A percentile compares a stretch with the other conserved stretches of the same genome.
phyloP scores from a whole-genome alignment of 108 stramenopile genomes.

The Mediolabrus comicus region DNA sequence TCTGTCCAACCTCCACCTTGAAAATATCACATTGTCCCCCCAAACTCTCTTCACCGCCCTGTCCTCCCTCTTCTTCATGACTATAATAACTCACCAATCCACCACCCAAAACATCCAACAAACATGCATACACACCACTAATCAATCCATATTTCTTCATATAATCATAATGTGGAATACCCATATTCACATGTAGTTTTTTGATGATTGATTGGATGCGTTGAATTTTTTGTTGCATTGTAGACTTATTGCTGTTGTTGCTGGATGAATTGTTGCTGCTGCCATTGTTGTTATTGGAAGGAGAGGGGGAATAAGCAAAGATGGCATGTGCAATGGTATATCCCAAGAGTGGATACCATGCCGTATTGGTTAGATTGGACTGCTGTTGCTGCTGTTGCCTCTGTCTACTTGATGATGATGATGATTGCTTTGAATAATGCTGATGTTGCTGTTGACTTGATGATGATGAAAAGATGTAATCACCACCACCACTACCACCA shows the following conservation, averaged over 20 bases:
- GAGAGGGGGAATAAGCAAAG: neutral
- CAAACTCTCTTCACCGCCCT: neutral
- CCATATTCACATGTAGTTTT: conserved; percentile 21
- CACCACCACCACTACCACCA: neutral
- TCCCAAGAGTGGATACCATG: conserved; percentile 38
- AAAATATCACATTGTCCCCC: conserved; percentile 4
- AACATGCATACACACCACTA: conserved; percentile 30
- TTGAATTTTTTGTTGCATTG: conserved; percentile 16
- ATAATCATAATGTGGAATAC: conserved; percentile 10
- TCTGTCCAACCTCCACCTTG: conserved; percentile 25
- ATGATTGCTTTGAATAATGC: neutral
- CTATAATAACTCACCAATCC: conserved; percentile 21
- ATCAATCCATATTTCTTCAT: conserved; percentile 17
- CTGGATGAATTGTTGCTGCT: no score
- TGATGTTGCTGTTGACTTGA: neutral
- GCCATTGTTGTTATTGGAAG: no score
- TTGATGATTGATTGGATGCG: neutral
- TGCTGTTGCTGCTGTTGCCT: neutral
- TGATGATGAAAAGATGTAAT: neutral
- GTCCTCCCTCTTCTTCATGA: neutral
- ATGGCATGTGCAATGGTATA: conserved; percentile 30
- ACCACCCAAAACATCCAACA: conserved; percentile 40
- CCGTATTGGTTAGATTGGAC: neutral
- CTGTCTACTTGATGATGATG: no score
- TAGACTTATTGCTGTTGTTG: neutral